Evolutionary conservation across 257 asterid genomes (phyloP), one percentile per base, ranked within the genome.

Genomic region (Echium plantagineum): DNA sequence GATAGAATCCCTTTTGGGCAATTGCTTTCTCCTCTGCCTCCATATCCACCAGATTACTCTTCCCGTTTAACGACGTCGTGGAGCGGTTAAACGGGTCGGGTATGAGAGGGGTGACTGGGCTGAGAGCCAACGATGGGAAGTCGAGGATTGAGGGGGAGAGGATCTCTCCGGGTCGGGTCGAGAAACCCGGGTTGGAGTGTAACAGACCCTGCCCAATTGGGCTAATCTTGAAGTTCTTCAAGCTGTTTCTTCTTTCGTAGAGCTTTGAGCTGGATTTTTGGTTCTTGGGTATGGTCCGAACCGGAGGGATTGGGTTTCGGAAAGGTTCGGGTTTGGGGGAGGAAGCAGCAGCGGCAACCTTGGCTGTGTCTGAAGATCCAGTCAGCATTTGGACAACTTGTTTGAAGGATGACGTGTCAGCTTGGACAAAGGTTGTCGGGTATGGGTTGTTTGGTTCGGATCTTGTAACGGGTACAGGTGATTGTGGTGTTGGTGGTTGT

Each of bases 361-460:
- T 77, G 57, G 77, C 69, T 2, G 93, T 69, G 10, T 83, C 95
- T 9, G 87, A 21, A 24, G 96, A 83, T 22, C 96, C 95, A 60
- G 96, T 90, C 9, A 90, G 91, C 94, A 83, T 80, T 73, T 87
- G 98, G 59, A 87, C 98, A 2, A 85, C 96, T 61, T 90, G 93
- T 59, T 87, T 90, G 96, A 90, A 90, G 66, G 95, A 81, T 64
- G 84, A 68, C 49, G 94, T 78, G 66, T 90, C 98, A 0, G 98
- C 96, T 67, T 90, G 95, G 74, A 90, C 95, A 75, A 87, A 90
- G 72, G 98, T 90, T 20, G 98, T 90, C 51, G 98, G 95, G 73
- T 83, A 84, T 0, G 96, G 95, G 75, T 66, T 85, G 63, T 81
- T 86, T 0, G 93, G 89, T 72, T 86, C 97, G 82, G 97, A 89